Evolutionary conservation across 345 rosid genomes (phyloP).

Genomic region (Brassica juncea): DNA sequence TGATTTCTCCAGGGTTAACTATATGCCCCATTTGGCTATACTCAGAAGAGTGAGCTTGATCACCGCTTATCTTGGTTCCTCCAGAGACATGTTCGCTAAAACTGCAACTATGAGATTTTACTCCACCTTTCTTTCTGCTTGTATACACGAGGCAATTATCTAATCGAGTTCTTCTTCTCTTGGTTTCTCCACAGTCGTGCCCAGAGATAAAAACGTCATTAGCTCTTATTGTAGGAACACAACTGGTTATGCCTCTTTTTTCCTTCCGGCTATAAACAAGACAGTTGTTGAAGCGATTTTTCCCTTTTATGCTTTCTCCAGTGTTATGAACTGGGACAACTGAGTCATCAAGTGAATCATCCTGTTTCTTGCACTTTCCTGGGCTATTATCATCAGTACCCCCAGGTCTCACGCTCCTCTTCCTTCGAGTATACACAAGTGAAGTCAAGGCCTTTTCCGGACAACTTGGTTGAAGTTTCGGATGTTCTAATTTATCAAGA

Average conservation of each 20-base stretch:
- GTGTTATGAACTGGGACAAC: conserved; percentile 13
- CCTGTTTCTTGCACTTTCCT: conserved; percentile 7
- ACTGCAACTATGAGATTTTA: conserved; percentile 4
- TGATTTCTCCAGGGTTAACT: conserved; percentile 24
- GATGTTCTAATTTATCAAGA: conserved; percentile 39
- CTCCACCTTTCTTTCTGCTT: conserved; percentile 31
- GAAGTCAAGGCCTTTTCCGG: conserved; percentile 42
- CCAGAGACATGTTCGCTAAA: conserved; percentile 33
- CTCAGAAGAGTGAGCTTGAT: conserved; percentile 20
- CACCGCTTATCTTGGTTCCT: conserved; percentile 28
- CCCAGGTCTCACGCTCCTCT: conserved; percentile 36
- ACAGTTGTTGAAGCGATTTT: conserved; percentile 30
- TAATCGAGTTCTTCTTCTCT: conserved; percentile 15
- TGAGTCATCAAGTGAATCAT: conserved; percentile 29
- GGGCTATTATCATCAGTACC: conserved; percentile 7
- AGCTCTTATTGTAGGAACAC: conserved; percentile 14
- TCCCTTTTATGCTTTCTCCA: conserved; percentile 24
- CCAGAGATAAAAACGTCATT: conserved; percentile 20
- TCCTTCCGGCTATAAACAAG: conserved; percentile 38
- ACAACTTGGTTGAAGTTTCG: conserved; percentile 41
- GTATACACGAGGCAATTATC: conserved; percentile 30
- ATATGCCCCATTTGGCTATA: conserved; percentile 9
- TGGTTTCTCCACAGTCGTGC: conserved; percentile 26
- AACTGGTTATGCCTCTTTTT: conserved; percentile 12
- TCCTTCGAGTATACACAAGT: conserved; percentile 69